Conservation (phyloP, 331 rosid species). For the Dryas integrifolia region DNA sequence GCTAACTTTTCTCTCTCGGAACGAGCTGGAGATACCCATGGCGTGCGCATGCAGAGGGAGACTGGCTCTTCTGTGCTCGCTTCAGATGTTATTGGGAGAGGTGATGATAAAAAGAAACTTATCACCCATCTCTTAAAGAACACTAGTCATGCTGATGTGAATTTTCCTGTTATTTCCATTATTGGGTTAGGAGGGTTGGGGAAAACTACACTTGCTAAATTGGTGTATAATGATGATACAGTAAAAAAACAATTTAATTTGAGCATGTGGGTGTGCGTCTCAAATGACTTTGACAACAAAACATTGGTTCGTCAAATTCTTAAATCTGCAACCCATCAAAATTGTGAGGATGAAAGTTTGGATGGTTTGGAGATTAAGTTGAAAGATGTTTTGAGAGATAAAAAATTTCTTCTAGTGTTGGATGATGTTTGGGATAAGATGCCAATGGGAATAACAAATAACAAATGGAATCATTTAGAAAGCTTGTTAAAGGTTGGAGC, state of each 20-base stretch:
- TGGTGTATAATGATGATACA: conserved; percentile 1
- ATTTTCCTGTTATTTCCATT: conserved; percentile 9
- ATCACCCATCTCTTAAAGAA: background rate
- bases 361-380: background rate
- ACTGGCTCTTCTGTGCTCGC: background rate
- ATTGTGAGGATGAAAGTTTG: background rate
- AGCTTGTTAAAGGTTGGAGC: background rate
- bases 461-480: background rate
- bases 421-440: conserved; percentile 23
- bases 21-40: background rate
- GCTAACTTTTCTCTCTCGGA: background rate
- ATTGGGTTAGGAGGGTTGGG: conserved; percentile 26
- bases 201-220: conserved; percentile 22
- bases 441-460: background rate
- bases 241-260: background rate
- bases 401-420: conserved; percentile 28
- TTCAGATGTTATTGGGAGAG: conserved; percentile 20
- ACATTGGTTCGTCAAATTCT: background rate
- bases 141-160: background rate
- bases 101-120: background rate
- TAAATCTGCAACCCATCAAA: background rate
- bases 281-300: conserved; percentile 11
- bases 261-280: conserved; percentile 23
- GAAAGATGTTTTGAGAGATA: background rate
- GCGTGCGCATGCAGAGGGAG: background rate